A percentile compares a stretch with the other conserved stretches of the same genome.
Conservation (phyloP, 208 protist genomes). For the Leishmania guyanensis region DNA sequence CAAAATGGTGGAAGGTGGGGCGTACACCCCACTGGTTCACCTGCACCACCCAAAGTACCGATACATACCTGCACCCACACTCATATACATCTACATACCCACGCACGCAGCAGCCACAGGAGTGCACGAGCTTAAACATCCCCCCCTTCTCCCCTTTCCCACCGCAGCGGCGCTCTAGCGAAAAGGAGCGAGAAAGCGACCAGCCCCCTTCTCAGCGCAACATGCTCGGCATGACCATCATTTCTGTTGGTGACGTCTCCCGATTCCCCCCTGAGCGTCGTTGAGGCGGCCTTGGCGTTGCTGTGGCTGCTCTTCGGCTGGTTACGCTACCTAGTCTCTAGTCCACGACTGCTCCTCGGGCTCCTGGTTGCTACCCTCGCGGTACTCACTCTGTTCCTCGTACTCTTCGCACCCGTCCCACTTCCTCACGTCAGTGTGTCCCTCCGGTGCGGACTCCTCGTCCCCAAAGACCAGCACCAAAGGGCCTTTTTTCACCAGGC, state of each 20-base stretch:
- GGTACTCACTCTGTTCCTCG: constrained; percentile 4
- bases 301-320: not conserved
- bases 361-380: not conserved
- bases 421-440: constrained; percentile 29
- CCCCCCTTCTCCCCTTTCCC: not conserved
- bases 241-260: not conserved
- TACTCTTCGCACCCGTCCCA: constrained; percentile 21
- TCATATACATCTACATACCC: not conserved
- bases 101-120: not conserved
- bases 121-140: not conserved
- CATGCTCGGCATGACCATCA: not conserved
- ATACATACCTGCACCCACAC: not conserved
- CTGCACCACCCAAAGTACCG: too few species aligned
- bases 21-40: not conserved
- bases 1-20: not conserved
- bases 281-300: constrained; percentile 6
- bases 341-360: not conserved
- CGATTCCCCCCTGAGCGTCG: constrained; percentile 1
- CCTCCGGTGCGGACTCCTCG: constrained; percentile 32
- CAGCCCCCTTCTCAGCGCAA: not conserved
- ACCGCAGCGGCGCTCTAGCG: not conserved
- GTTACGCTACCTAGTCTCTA: not conserved
- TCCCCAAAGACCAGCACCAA: constrained; percentile 40
- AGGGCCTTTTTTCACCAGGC: constrained; percentile 37
- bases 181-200: not conserved